phyloP scores from a whole-genome alignment of 2,329 filamentous ascomycete species.

The Diaporthe citrichinensis region DNA sequence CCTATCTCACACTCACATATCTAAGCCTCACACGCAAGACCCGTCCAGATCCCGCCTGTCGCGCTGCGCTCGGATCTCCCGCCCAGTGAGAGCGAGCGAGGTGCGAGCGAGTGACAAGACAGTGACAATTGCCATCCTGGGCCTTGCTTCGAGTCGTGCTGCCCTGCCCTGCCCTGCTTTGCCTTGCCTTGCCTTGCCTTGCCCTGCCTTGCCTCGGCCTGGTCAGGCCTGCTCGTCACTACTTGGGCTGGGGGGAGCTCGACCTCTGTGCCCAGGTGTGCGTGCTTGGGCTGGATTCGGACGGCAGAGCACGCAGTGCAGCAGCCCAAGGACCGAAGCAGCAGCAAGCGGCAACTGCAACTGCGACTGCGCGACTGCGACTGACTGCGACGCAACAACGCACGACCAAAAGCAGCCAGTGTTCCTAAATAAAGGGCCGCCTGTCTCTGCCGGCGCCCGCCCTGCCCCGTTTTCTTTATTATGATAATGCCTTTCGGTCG shows the following conservation, averaged over 20 bases:
- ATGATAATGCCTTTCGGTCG: slow-evolving; percentile 68
- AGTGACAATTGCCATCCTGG: slow-evolving; percentile 35
- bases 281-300: slow-evolving; percentile 12
- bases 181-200: background rate
- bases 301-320: slow-evolving; percentile 6
- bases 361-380: background rate
- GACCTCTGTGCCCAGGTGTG: background rate
- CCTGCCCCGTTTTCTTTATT: slow-evolving; percentile 35
- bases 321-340: background rate
- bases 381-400: background rate
- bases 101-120: slow-evolving; percentile 31
- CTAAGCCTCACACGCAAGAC: slow-evolving; percentile 39
- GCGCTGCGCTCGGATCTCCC: slow-evolving; percentile 22
- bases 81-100: slow-evolving; percentile 9
- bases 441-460: slow-evolving; percentile 33
- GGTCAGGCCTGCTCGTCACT: background rate
- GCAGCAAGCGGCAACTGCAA: background rate
- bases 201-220: background rate
- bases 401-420: slow-evolving; percentile 25
- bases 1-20: slow-evolving; percentile 33
- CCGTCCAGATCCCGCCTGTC: slow-evolving; percentile 30
- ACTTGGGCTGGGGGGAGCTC: background rate
- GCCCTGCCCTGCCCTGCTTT: slow-evolving; percentile 5
- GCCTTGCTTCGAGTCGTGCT: slow-evolving; percentile 6
- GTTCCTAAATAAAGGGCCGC: slow-evolving; percentile 27